phyloP scores from a whole-genome alignment of 805 yeast genomes.

The Crinitomyces ghanaensis region DNA sequence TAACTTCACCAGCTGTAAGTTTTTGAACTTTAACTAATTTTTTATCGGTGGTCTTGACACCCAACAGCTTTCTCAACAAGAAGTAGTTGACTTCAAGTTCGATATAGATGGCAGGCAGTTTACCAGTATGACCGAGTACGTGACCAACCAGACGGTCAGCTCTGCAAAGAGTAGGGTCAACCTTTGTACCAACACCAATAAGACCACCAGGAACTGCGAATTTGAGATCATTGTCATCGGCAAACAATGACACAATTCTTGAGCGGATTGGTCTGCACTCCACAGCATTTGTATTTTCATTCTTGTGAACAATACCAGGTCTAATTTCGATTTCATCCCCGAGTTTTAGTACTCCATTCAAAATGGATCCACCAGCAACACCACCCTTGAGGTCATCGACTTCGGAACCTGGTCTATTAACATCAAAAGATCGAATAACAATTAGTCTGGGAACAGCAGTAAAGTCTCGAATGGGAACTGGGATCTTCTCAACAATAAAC shows the following conservation, averaged over 20 bases:
- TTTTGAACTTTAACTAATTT: slow-evolving; percentile 95
- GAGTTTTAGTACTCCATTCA: slow-evolving; percentile 91
- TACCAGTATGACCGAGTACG: slow-evolving; percentile 96
- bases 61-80: slow-evolving; percentile 89
- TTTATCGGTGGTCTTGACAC: slow-evolving; percentile 97
- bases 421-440: slow-evolving; percentile 97
- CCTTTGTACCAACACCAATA: slow-evolving; percentile 98
- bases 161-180: slow-evolving; percentile 97
- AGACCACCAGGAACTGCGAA: slow-evolving; percentile 99
- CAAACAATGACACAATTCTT: slow-evolving; percentile 84
- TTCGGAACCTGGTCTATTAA: slow-evolving; percentile 97
- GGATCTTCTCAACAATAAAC: slow-evolving; percentile 87
- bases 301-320: slow-evolving; percentile 98
- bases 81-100: slow-evolving; percentile 97
- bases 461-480: slow-evolving; percentile 94
- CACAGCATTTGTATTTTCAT: slow-evolving; percentile 62
- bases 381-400: slow-evolving; percentile 97
- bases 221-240: slow-evolving; percentile 95
- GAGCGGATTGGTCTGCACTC: slow-evolving; percentile 95
- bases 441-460: slow-evolving; percentile 87
- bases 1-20: slow-evolving; percentile 85
- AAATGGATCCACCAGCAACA: slow-evolving; percentile 98
- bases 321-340: slow-evolving; percentile 98
- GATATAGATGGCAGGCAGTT: slow-evolving; percentile 89
- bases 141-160: slow-evolving; percentile 99